These are phyloP conservation scores for Aspergillus ostianus DNA, from an alignment of 495 filamentous ascomycete genomes.

Conservation along the genomic window DNA sequence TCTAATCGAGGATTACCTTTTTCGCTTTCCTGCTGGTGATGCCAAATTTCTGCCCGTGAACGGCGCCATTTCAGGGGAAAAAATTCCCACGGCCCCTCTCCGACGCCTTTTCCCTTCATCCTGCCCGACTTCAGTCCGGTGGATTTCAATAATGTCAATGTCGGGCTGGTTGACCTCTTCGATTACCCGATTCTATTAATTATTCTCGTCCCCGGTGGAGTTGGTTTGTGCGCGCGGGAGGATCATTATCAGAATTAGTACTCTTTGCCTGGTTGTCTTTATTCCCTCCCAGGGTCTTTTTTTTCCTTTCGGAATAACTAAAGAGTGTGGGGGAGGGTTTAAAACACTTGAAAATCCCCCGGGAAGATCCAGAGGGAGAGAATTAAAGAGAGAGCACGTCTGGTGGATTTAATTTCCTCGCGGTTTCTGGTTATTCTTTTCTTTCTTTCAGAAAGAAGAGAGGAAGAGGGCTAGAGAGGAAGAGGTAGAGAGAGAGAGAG, in stretches of 20 bases:
- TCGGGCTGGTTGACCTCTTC: neutral
- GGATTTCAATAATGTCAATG: neutral
- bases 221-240: neutral
- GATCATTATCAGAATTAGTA: neutral
- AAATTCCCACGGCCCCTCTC: conserved; percentile 17
- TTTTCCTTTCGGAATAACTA: neutral
- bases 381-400: neutral
- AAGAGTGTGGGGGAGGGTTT: neutral
- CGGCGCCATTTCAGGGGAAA: conserved; percentile 8
- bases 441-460: no score
- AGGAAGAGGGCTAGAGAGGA: no score
- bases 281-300: neutral
- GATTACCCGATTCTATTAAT: neutral
- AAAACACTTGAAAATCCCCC: neutral
- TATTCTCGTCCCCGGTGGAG: neutral
- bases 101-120: conserved; percentile 2
- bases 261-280: neutral
- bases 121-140: neutral
- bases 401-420: no score
- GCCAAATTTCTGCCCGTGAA: conserved; percentile 15
- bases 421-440: neutral
- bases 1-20: conserved; percentile 16
- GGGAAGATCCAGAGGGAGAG: neutral
- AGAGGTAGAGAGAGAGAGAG: no score
- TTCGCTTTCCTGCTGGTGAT: conserved; percentile 22